These are phyloP conservation scores for Macrophomina pseudophaseolina DNA, from an alignment of 2,329 filamentous ascomycete species.

Conservation along the genomic window DNA sequence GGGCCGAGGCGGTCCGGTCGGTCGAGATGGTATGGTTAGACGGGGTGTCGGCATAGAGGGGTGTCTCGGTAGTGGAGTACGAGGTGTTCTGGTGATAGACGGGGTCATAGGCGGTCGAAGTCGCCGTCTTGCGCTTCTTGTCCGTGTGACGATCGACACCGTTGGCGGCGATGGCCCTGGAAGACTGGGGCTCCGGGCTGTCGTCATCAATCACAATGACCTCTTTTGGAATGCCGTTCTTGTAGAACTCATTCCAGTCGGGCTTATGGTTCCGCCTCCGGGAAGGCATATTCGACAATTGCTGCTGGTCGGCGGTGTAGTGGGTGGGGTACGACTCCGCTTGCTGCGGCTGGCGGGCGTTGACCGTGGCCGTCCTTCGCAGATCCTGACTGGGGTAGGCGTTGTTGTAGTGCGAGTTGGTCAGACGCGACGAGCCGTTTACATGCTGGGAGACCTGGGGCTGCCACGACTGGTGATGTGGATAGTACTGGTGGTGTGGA, in stretches of 20 bases:
- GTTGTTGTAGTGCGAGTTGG: constrained; percentile 33
- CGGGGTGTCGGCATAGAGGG: constrained; percentile 68
- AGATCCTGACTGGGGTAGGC: constrained; percentile 31
- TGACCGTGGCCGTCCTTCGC: constrained; percentile 30
- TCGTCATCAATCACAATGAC: constrained; percentile 61
- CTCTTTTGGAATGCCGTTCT: constrained; percentile 53
- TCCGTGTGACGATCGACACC: constrained; percentile 61
- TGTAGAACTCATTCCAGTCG: constrained; percentile 51
- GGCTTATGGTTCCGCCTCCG: constrained; percentile 36
- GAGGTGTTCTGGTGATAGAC: constrained; percentile 71
- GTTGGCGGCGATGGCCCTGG: constrained; percentile 32
- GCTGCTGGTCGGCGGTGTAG: constrained; percentile 17
- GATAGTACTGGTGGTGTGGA: constrained; percentile 31
- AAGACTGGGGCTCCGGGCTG: constrained; percentile 40
- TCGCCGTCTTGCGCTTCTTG: constrained; percentile 76
- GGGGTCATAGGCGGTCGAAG: constrained; percentile 67
- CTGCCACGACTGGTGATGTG: constrained; percentile 32
- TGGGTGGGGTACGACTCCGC: constrained; percentile 19
- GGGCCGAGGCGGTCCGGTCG: constrained; percentile 78
- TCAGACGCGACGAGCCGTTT: constrained; percentile 30
- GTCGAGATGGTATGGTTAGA: constrained; percentile 77
- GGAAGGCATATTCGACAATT: constrained; percentile 24
- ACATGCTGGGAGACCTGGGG: constrained; percentile 24
- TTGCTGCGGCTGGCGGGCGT: constrained; percentile 27
- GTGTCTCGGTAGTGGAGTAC: constrained; percentile 75